These are phyloP conservation scores for Echinochloa phyllopogon DNA, from an alignment of 176 grass and related monocot species.

Conservation along the genomic window DNA sequence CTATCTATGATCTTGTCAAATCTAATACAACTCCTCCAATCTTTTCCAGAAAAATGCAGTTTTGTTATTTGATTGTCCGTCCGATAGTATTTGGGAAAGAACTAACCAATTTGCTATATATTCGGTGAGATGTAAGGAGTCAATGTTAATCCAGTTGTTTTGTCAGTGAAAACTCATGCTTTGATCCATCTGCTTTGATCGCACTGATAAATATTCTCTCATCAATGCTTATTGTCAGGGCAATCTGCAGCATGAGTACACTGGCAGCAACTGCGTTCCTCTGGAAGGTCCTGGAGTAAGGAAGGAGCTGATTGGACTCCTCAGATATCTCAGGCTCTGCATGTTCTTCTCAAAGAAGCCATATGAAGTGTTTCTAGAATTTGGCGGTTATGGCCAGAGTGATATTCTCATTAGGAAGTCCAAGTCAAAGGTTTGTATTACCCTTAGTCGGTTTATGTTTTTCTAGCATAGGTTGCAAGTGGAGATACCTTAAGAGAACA, in stretches of 20 bases:
- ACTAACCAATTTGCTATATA: neutral
- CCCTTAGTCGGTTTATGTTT: neutral
- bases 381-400: constrained; percentile 54
- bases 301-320: constrained; percentile 62
- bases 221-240: constrained; percentile 45
- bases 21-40: neutral
- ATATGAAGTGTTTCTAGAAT: constrained; percentile 72
- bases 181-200: neutral
- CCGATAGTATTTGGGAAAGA: neutral
- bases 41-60: neutral
- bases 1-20: neutral
- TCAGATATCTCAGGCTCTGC: constrained; percentile 65
- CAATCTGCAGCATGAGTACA: constrained; percentile 67
- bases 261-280: constrained; percentile 44
- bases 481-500: neutral
- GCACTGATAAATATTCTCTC: neutral
- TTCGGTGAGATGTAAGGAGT: neutral
- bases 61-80: neutral
- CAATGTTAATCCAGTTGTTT: neutral
- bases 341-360: constrained; percentile 79
- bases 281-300: constrained; percentile 60
- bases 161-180: neutral
- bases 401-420: constrained; percentile 66
- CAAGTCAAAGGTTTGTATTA: constrained; percentile 62
- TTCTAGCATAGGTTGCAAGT: neutral